Conservation (phyloP, 345 rosid species). For the Eucalyptus guilfoylei region DNA sequence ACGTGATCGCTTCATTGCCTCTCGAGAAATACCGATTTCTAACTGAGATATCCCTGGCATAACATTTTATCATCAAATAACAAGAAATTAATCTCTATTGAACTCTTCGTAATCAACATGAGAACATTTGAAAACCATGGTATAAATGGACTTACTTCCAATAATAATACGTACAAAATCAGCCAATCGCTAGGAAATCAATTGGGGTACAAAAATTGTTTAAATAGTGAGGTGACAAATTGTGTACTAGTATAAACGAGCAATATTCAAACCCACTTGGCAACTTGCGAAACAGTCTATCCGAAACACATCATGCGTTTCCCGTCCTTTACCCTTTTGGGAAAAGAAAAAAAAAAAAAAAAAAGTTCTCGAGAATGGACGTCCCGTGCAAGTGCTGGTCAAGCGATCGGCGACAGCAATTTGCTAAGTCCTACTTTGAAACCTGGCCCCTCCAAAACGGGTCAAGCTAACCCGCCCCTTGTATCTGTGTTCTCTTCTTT, state of each 20-base stretch:
- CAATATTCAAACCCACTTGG: not conserved
- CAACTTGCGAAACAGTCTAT: not conserved
- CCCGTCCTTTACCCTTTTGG: not conserved
- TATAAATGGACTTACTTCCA: not conserved
- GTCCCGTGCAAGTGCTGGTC: not conserved
- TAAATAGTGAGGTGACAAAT: not conserved
- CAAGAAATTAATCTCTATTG: not conserved
- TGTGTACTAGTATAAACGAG: not conserved
- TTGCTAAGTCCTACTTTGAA: not conserved
- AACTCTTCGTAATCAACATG: not conserved
- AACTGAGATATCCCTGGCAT: rapidly evolving
- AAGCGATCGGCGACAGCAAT: not conserved
- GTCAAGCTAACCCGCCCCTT: not conserved
- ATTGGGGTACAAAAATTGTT: not conserved
- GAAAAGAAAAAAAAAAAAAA: not conserved
- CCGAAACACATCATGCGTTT: not conserved
- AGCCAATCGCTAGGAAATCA: not conserved
- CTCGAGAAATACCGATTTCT: not conserved
- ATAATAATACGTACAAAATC: not conserved
- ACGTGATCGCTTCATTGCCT: not conserved
- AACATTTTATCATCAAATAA: not conserved
- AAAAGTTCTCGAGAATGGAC: not conserved
- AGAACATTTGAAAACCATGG: not conserved
- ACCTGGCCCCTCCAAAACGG: not conserved
- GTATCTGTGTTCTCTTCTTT: not conserved